Evolutionary conservation across 805 yeast genomes (phyloP), one percentile per base, ranked within the genome.

Genomic region (Ogataea zsoltii): DNA sequence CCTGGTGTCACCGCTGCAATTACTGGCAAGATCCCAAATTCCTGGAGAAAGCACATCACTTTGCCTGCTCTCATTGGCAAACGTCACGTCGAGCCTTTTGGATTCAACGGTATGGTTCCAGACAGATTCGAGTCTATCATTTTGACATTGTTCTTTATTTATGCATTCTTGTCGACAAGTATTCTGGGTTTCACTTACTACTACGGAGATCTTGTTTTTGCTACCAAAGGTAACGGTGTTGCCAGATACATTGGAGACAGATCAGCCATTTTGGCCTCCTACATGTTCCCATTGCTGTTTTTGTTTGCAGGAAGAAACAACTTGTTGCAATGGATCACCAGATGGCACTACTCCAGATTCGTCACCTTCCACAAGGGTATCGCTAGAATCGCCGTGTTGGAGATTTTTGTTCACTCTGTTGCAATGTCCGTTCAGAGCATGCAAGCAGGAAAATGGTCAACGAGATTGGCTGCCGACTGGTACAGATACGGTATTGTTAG

Each of bases 301-400:
- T 61, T 81, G 40, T 80, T 82, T 57, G 82, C 86, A 2, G 80
- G 85, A 33, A 66, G 88, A 54, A 83, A 83, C 62, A 83, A 82
- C 56, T 60, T 83, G 39, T 60, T 83, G 46, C 80, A 75, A 48
- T 77, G 79, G 77, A 14, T 77, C 14, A 78, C 88, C 1, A 76
- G 83, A 19, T 78, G 85, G 83, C 68, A 69, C 13, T 74, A 66
- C 48, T 65, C 82, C 0, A 70, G 83, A 17, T 83, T 79, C 57
- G 68, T 80, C 37, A 66, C 76, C 25, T 77, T 74, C 55, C 88
- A 83, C 58, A 71, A 83, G 41, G 82, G 84, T 66, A 50, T 79
- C 7, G 73, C 81, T 1, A 69, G 87, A 49, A 61, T 73, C 11
- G 57, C 69, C 2, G 61, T 67, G 29, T 41, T 71, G 2, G 63